Evolutionary conservation across 208 protist genomes (phyloP).

Genomic region (Leishmania amazonensis): DNA sequence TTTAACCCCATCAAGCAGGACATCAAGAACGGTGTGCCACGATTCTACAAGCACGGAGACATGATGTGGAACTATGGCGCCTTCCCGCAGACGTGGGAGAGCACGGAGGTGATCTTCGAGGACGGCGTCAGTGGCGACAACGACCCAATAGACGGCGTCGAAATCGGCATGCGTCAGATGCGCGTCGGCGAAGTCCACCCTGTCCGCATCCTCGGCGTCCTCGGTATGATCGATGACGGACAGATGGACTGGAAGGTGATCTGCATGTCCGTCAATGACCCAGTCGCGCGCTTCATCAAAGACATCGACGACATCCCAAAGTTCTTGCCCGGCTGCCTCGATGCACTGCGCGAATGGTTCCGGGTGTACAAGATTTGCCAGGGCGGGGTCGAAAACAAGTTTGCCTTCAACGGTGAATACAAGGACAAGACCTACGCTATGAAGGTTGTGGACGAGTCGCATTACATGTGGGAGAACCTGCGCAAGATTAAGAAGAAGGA

Average conservation of each 20-base stretch:
- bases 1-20: slow-evolving; percentile 97
- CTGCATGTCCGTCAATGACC: slow-evolving; percentile 91
- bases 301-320: slow-evolving; percentile 91
- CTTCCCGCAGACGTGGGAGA: slow-evolving; percentile 97
- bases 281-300: slow-evolving; percentile 87
- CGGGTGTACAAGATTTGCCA: slow-evolving; percentile 94
- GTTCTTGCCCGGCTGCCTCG: slow-evolving; percentile 89
- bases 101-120: slow-evolving; percentile 89
- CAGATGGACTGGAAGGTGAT: slow-evolving; percentile 97
- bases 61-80: slow-evolving; percentile 98
- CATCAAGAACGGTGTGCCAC: slow-evolving; percentile 95
- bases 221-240: slow-evolving; percentile 94
- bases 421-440: slow-evolving; percentile 87
- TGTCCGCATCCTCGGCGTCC: slow-evolving; percentile 90
- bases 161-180: slow-evolving; percentile 90
- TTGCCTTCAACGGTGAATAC: slow-evolving; percentile 90
- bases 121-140: slow-evolving; percentile 88
- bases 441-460: slow-evolving; percentile 90
- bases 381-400: slow-evolving; percentile 92
- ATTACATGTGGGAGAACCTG: slow-evolving; percentile 93
- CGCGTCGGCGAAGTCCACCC: slow-evolving; percentile 79
- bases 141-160: slow-evolving; percentile 92
- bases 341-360: slow-evolving; percentile 90
- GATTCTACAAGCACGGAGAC: slow-evolving; percentile 96
- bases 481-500: slow-evolving; percentile 87